Evolutionary conservation across 2,329 filamentous ascomycete species (phyloP), one percentile per base, ranked within the genome.

Genomic region (Cladosporium phlei): DNA sequence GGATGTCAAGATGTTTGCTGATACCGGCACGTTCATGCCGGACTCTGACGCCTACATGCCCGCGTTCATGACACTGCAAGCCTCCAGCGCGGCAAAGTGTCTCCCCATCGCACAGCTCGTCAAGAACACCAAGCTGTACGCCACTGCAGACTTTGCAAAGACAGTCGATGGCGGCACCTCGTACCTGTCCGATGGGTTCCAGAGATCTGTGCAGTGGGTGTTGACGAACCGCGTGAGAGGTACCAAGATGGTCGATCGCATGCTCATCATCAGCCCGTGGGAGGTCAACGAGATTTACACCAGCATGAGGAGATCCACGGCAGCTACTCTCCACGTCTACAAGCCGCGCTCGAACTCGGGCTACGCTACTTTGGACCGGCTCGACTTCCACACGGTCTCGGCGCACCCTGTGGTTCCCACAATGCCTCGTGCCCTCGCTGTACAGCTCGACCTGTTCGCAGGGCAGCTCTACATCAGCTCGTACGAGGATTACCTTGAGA

Each of bases 401-500:
- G 28, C 33, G 1, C 28, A 59, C 0, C 48, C 51, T 2, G 5
- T 2, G 1, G 51, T 55, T 16, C 50, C 37, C 0, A 25, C 21
- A 5, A 47, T 60, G 4, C 57, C 53, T 10, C 59, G 55, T 8
- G 57, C 46, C 1, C 56, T 77, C 0, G 59, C 66, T 0, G 63
- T 69, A 0, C 69, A 78, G 47, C 69, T 88, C 0, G 83, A 84
- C 33, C 63, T 88, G 0, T 87, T 88, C 46, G 70, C 85, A 0
- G 85, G 84, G 0, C 80, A 85, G 46, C 69, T 87, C 0, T 88
- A 87, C 53, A 67, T 87, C 8, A 61, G 59, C 0, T 72, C 69
- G 0, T 77, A 71, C 33, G 48, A 65, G 0, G 75, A 85, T 44
- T 88, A 87, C 51, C 52, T 59, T 0, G 59, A 66, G 1, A 57